Evolutionary conservation across 371 early-diverging fungal species (phyloP), one percentile per base, ranked within the genome.

Genomic region (Fennellomyces sp.): DNA sequence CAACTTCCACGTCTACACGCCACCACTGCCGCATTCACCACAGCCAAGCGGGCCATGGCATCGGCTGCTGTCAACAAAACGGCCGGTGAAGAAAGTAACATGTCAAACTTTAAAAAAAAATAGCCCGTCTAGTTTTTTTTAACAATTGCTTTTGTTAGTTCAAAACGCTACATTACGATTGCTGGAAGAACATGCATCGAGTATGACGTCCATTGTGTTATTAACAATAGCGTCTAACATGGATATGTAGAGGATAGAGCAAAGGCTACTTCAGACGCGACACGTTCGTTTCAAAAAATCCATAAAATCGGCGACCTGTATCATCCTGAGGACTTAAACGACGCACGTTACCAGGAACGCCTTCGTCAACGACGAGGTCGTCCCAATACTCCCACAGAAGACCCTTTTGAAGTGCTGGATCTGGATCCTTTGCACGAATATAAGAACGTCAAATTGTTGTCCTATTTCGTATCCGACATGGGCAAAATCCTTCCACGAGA

Each of bases 401-500:
- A 91, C 63, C 83, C 87, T 5, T 91, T 90, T 63, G 76, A 86
- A 38, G 67, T 70, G 10, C 73, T 92, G 41, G 86, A 84, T 17
- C 60, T 91, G 17, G 77, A 94, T 66, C 93, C 94, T 23, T 66
- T 92, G 52, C 72, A 80, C 48, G 85, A 89, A 72, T 94, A 90
- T 75, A 91, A 92, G 78, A 90, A 92, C 66, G 75, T 70, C n/a
- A 66, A 65, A 29, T 63, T 93, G 25, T 69, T 94, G 60, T 81
- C 88, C 33, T 71, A 83, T 61, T 94, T 89, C 66, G 85, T 94
- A 38, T 86, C 93, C 13, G 90, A 90, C 25, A 85, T 91, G 74
- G 94, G 94, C 42, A 85, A 86, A 60, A 91, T 94, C 58, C 77
- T 88, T 63, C 92, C 92, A 51, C 75, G 91, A 59, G 69, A 81